A percentile compares a stretch with the other conserved stretches of the same genome.
These are phyloP conservation scores for Stachybotrys elegans DNA, from an alignment of 2,329 filamentous ascomycete species.

Conservation along the genomic window DNA sequence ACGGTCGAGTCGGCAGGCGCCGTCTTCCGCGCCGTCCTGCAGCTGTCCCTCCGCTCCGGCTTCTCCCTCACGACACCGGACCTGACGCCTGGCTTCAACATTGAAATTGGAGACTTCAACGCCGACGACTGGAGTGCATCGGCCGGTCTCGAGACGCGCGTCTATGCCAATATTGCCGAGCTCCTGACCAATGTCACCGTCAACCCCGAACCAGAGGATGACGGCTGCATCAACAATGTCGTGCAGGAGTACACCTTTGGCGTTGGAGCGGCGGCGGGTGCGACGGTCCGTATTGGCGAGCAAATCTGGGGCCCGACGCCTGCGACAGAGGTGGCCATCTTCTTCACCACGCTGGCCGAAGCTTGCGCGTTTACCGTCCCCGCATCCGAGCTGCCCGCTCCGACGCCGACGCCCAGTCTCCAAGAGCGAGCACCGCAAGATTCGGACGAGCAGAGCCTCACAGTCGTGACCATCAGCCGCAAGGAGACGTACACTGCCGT, in stretches of 20 bases:
- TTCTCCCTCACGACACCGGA: slow-evolving; percentile 17
- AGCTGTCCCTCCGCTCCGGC: slow-evolving; percentile 41
- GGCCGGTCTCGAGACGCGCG: slow-evolving; percentile 40
- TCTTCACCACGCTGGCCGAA: slow-evolving; percentile 43
- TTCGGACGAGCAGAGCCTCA: background rate
- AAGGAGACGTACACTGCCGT: slow-evolving; percentile 37
- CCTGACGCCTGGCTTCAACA: background rate
- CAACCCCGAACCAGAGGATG: slow-evolving; percentile 21
- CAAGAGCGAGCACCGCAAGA: background rate
- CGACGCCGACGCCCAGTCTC: slow-evolving; percentile 9
- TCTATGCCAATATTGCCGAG: slow-evolving; percentile 49
- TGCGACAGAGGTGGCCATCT: slow-evolving; percentile 42
- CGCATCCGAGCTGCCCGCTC: slow-evolving; percentile 11
- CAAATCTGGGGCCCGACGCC: slow-evolving; percentile 47
- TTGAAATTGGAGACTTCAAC: slow-evolving; percentile 10
- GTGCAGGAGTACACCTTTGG: slow-evolving; percentile 39
- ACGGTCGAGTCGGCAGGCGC: slow-evolving; percentile 36
- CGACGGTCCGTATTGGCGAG: slow-evolving; percentile 36
- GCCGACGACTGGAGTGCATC: slow-evolving; percentile 19
- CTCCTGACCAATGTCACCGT: slow-evolving; percentile 47
- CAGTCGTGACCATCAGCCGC: slow-evolving; percentile 33
- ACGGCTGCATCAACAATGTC: slow-evolving; percentile 7
- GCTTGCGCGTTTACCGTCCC: slow-evolving; percentile 29
- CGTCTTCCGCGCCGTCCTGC: slow-evolving; percentile 40
- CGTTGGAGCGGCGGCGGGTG: slow-evolving; percentile 49